phyloP scores from a whole-genome alignment of 345 rosid genomes.

The Corchorus capsularis region DNA sequence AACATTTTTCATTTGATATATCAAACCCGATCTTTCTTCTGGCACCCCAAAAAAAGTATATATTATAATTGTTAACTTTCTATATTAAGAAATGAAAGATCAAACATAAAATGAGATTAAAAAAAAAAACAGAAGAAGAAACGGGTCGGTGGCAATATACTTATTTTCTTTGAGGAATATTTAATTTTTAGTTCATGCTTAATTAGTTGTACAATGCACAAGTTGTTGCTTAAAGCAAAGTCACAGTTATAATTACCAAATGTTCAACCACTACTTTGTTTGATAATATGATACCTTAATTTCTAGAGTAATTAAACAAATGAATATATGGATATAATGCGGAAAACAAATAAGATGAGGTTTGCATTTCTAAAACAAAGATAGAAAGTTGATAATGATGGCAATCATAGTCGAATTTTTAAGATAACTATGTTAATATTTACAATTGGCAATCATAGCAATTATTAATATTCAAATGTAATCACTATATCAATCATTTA shows the following conservation, averaged over 20 bases:
- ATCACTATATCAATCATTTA: too few relatives aligned
- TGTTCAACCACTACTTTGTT: conserved; percentile 1
- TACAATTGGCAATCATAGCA: background rate
- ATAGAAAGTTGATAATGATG: background rate
- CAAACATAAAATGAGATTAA: too few relatives aligned
- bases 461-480: background rate
- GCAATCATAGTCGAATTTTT: background rate
- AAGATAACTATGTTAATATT: too few relatives aligned
- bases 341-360: background rate
- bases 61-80: too few relatives aligned
- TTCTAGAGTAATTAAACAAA: background rate
- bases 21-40: too few relatives aligned
- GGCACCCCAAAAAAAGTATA: too few relatives aligned
- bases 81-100: too few relatives aligned
- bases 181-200: too few relatives aligned
- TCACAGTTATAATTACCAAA: background rate
- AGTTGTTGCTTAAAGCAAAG: background rate
- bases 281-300: background rate
- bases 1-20: too few relatives aligned
- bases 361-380: background rate
- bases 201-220: background rate
- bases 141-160: too few relatives aligned
- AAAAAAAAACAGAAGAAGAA: too few relatives aligned
- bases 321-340: background rate
- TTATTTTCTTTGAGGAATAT: too few relatives aligned